phyloP scores from a whole-genome alignment of 1,284 basidiomycete genomes.

The Volvariella surrecta region DNA sequence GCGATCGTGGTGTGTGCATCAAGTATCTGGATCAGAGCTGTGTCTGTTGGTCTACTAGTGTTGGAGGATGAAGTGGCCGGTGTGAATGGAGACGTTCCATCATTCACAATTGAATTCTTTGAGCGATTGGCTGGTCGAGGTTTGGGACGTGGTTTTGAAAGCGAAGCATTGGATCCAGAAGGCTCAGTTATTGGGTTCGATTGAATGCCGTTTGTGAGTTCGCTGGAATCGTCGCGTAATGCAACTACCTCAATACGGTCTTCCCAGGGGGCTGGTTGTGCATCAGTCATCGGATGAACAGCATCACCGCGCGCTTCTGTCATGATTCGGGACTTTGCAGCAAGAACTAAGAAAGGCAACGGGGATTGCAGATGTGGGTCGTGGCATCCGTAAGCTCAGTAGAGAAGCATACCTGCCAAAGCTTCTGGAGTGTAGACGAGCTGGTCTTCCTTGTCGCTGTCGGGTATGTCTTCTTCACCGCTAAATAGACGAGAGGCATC shows the following conservation, averaged over 20 bases:
- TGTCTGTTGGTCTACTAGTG: background rate
- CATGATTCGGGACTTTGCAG: background rate
- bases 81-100: background rate
- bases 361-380: background rate
- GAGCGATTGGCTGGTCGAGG: background rate
- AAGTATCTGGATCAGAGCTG: background rate
- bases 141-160: slow-evolving; percentile 2
- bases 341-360: background rate
- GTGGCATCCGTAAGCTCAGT: background rate
- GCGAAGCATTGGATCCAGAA: background rate
- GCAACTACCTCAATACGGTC: background rate
- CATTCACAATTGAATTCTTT: no score
- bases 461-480: slow-evolving; percentile 16
- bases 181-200: no score
- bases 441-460: slow-evolving; percentile 18
- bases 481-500: background rate
- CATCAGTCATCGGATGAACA: background rate
- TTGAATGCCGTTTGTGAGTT: no score
- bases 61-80: background rate
- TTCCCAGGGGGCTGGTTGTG: background rate
- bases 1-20: slow-evolving; percentile 19
- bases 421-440: background rate
- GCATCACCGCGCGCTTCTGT: background rate
- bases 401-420: slow-evolving; percentile 3
- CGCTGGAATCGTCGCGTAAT: no score